phyloP scores from a whole-genome alignment of 805 yeast species.

The Metschnikowia similis region DNA sequence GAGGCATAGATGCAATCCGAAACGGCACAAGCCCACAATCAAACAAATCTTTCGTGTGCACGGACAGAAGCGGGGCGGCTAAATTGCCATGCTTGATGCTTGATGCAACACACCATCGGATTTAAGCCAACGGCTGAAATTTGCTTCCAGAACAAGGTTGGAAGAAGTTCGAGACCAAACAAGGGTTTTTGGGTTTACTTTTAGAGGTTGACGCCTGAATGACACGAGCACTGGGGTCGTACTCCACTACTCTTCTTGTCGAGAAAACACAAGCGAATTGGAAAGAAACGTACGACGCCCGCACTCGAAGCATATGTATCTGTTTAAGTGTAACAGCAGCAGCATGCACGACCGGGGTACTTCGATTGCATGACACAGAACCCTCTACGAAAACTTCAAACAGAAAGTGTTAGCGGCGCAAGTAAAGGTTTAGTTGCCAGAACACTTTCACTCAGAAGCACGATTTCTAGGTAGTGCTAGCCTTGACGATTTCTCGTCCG shows the following conservation, averaged over 20 bases:
- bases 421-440: background rate
- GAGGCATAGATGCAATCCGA: background rate
- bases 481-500: background rate
- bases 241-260: background rate
- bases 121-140: background rate
- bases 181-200: background rate
- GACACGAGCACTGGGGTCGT: background rate
- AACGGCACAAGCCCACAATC: background rate
- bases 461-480: too few species aligned
- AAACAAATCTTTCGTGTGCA: constrained; percentile 1
- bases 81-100: background rate
- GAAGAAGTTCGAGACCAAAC: background rate
- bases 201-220: background rate
- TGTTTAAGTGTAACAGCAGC: background rate
- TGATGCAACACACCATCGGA: constrained; percentile 1
- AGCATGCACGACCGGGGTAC: background rate
- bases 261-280: background rate
- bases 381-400: background rate
- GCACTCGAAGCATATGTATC: background rate
- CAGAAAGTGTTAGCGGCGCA: background rate
- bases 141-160: background rate
- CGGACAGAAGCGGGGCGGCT: constrained; percentile 1
- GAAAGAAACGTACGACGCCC: background rate
- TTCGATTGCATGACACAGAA: background rate
- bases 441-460: background rate